phyloP scores from a whole-genome alignment of 83 land plant genomes.

The Thuja plicata region DNA sequence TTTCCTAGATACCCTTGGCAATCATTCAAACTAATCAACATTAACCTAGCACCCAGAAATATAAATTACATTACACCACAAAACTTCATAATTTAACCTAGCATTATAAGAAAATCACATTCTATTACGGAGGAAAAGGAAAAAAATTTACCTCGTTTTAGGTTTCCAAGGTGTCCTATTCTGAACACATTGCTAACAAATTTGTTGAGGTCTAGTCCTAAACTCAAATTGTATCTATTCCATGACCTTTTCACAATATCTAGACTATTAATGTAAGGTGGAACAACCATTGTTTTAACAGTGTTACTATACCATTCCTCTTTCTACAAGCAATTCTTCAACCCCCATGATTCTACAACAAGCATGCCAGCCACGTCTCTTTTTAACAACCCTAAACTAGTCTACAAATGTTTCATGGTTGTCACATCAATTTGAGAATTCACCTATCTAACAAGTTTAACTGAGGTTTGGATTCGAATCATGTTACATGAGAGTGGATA shows the following conservation, averaged over 20 bases:
- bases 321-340: slow-evolving; percentile 83
- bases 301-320: slow-evolving; percentile 93
- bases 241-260: slow-evolving; percentile 81
- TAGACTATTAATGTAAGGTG: slow-evolving; percentile 71
- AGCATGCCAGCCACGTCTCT: slow-evolving; percentile 36
- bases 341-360: slow-evolving; percentile 95
- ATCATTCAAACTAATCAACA: neutral
- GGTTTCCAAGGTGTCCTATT: slow-evolving; percentile 91
- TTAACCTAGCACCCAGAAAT: neutral
- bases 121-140: neutral
- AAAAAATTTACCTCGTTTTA: slow-evolving; percentile 75
- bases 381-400: neutral
- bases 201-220: slow-evolving; percentile 92
- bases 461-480: neutral
- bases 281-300: slow-evolving; percentile 86
- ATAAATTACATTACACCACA: neutral
- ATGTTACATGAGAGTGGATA: neutral
- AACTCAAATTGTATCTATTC: slow-evolving; percentile 89
- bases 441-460: neutral
- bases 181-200: slow-evolving; percentile 96
- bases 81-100: neutral
- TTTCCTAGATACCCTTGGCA: neutral
- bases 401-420: neutral
- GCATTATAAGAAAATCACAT: neutral
- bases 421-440: too few species aligned